Evolutionary conservation across 805 yeast species (phyloP), one percentile per base, ranked within the genome.

Genomic region (Candida tammaniensis): DNA sequence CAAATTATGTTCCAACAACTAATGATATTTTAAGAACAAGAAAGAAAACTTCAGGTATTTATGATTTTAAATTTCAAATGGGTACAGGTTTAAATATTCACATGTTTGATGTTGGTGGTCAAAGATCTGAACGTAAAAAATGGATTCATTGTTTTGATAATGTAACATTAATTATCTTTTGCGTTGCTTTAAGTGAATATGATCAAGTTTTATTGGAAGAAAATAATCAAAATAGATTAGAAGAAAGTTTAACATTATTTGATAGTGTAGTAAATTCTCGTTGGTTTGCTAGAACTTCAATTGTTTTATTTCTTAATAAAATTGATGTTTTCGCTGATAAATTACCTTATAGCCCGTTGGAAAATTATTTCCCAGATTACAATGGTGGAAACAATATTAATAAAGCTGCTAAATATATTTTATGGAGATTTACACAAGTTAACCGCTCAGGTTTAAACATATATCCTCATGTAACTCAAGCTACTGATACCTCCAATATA

Each of bases 141-240:
- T 93, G 98, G 98, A 88, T 93, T 42, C 94, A 93, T 60, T 86
- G 96, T 54, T 93, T 93, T 51, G 96, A 88, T 57, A 87, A 88
- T 48, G 96, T 89, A 21, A 84, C 96, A 0, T 70, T 85, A 30
- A 82, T 89, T 32, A 86, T 89, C 40, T 89, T 88, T 55, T 88
- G 96, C 58, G 96, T 88, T 15, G 88, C 97, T 0, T 61, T 89
- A 35, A 80, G 91, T 2, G 97, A 89, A 55, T 89, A 89, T 54
- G 96, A 89, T 56, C 96, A 88, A 60, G 81, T 77, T 3, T 61
- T 89, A 39, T 59, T 86, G 39, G 97, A 86, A 57, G 88, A 85
- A 41, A 70, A 76, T 24, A 66, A 71, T n/a, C 84, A 78, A 47
- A 86, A 85, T 54, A 69, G 95, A 49, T 68, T 86, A 51, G 86